These are phyloP conservation scores for Magnaporthales sp. DNA, from an alignment of 2,329 filamentous ascomycete species.

Conservation along the genomic window DNA sequence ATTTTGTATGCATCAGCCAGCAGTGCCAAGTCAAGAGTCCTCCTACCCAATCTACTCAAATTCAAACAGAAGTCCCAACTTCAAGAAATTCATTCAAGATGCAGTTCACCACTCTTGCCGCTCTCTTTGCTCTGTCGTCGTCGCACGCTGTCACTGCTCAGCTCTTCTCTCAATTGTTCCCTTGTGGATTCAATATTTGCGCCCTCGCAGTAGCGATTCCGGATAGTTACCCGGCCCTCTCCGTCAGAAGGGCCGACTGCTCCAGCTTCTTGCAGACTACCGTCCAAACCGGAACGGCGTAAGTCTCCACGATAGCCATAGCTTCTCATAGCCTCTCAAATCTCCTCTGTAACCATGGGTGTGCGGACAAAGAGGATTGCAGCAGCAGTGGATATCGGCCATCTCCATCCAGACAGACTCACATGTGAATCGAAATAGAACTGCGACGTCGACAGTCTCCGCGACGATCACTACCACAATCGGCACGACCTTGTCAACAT, in stretches of 20 bases:
- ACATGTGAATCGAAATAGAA: background rate
- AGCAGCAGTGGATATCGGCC: too few species aligned
- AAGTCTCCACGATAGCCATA: background rate
- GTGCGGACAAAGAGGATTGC: too few species aligned
- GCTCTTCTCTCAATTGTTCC: background rate
- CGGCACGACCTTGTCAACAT: background rate
- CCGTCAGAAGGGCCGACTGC: conserved; percentile 3
- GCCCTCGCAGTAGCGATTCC: background rate
- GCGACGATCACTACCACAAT: background rate
- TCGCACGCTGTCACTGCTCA: background rate
- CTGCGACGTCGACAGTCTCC: background rate
- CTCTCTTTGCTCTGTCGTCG: background rate
- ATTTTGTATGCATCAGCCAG: background rate
- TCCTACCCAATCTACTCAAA: background rate
- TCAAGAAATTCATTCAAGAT: background rate
- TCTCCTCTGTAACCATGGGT: too few species aligned
- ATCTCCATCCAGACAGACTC: too few species aligned
- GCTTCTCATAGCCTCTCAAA: background rate
- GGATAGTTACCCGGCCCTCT: background rate
- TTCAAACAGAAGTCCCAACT: background rate
- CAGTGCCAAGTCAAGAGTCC: background rate
- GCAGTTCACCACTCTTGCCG: background rate
- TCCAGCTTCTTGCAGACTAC: conserved; percentile 2
- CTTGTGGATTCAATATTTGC: background rate
- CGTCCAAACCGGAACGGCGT: background rate